Evolutionary conservation across 345 rosid species (phyloP), one percentile per base, ranked within the genome.

Genomic region (Raphanus raphanistrum): DNA sequence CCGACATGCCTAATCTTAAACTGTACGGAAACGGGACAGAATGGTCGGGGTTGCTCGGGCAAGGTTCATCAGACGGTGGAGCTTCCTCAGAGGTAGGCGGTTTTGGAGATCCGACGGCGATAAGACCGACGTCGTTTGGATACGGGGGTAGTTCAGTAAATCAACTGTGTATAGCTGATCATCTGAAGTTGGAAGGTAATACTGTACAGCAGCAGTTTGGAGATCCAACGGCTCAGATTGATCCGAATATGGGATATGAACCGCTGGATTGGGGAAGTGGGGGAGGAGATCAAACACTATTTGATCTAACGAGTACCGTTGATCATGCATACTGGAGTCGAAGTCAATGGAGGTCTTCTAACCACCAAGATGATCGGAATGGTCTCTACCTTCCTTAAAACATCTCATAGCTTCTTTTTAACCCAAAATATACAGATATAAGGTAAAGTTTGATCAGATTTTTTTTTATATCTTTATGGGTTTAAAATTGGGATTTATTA

Each of bases 261-360:
- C 68, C 87, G 79, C 82, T 90, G 87, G 96, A 94, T 84, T 94
- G 98, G 94, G 92, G 85, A 29, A 86, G 78, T 73, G 70, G 68
- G 11, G 87, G 83, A 17, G 91, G 67, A 29, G 92, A 88, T 84
- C 94, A 86, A 45, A 83, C 80, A 52, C 76, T 94, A 36, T 87
- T 89, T 78, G 93, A 92, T 88, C 85, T 94, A 52, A 84, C 94
- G 0, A 79, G 79, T 4, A 79, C 74, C 75, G 82, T 79, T 80
- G 98, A 91, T 87, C 94, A 89, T 66, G 78, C 87, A 3, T 92
- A 89, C 89, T 94, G 97, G 98, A 82, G 84, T 82, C 93, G 87
- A 72, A 82, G 79, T 79, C 98, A 87, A 76, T 94, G 96, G 96
- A 70, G 58, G 13, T 35, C 64, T 26, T 68, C 79, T 52, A 91